Conservation (phyloP, 164 flowering plant species). For the Piper betle region DNA sequence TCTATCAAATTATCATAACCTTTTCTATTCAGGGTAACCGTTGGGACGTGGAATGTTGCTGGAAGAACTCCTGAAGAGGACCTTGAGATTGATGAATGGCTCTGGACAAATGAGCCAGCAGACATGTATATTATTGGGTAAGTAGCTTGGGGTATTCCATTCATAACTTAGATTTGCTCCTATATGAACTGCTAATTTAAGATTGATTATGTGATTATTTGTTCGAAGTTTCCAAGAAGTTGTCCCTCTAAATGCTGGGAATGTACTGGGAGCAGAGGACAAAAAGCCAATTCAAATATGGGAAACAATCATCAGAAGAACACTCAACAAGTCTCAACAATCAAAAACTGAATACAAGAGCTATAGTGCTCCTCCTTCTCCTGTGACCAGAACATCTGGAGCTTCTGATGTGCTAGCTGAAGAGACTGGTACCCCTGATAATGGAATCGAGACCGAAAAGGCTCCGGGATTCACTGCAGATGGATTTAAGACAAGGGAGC, state of each 20-base stretch:
- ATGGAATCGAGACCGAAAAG: constrained; percentile 19
- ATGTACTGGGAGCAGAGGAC: constrained; percentile 42
- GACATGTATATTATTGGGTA: constrained; percentile 87
- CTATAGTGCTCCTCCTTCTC: constrained; percentile 86
- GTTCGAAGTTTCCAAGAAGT: constrained; percentile 57
- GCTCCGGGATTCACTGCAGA: constrained; percentile 4
- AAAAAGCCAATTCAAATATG: constrained; percentile 72
- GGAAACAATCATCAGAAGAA: constrained; percentile 78
- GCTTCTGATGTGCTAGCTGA: constrained; percentile 53
- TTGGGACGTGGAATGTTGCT: constrained; percentile 96
- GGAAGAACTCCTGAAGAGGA: constrained; percentile 58
- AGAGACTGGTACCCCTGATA: constrained; percentile 19
- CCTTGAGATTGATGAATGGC: constrained; percentile 90
- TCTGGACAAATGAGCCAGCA: constrained; percentile 55
- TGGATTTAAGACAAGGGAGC: constrained; percentile 11
- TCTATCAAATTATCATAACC: too few species aligned
- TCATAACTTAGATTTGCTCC: neutral
- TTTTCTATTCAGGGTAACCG: constrained; percentile 38
- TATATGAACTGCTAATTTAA: neutral
- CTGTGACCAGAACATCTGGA: constrained; percentile 53
- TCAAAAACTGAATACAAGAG: constrained; percentile 52
- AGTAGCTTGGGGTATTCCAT: constrained; percentile 17
- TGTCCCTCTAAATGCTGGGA: constrained; percentile 46
- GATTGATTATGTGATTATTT: neutral
- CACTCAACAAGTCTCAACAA: constrained; percentile 56